phyloP scores from a whole-genome alignment of 257 asterid genomes.

The Solanum chiquidenum region DNA sequence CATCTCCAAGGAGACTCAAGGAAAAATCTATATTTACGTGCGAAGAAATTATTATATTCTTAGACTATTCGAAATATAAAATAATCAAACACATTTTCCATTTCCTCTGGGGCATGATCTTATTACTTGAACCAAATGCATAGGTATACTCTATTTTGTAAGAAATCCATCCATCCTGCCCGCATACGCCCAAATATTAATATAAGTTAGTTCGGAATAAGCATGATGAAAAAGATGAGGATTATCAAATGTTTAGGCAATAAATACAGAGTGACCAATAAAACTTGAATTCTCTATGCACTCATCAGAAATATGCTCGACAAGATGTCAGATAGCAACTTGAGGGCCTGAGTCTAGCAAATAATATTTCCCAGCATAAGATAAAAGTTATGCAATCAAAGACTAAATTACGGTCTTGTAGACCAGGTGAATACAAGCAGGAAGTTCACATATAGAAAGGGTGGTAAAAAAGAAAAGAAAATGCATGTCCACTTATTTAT shows the following conservation, averaged over 20 bases:
- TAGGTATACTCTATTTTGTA: background rate
- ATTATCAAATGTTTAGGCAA: background rate
- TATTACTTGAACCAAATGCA: background rate
- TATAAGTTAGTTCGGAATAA: background rate
- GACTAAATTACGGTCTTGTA: background rate
- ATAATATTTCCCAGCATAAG: background rate
- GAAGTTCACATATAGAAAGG: background rate
- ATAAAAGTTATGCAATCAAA: background rate
- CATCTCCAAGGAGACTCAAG: background rate
- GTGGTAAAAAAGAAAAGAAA: background rate
- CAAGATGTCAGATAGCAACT: background rate
- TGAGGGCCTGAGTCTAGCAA: background rate
- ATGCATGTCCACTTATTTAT: background rate
- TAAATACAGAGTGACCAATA: background rate
- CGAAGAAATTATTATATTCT: background rate
- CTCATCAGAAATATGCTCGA: background rate
- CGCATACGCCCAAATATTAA: background rate
- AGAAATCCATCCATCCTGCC: background rate
- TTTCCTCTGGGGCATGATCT: background rate
- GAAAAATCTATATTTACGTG: background rate
- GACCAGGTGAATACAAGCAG: background rate
- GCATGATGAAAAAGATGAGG: background rate
- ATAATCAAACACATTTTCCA: background rate
- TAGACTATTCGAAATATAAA: background rate
- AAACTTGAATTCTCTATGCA: background rate